phyloP scores from a whole-genome alignment of 163 green algal genomes.

The Coccomyxa subellipsoidea region DNA sequence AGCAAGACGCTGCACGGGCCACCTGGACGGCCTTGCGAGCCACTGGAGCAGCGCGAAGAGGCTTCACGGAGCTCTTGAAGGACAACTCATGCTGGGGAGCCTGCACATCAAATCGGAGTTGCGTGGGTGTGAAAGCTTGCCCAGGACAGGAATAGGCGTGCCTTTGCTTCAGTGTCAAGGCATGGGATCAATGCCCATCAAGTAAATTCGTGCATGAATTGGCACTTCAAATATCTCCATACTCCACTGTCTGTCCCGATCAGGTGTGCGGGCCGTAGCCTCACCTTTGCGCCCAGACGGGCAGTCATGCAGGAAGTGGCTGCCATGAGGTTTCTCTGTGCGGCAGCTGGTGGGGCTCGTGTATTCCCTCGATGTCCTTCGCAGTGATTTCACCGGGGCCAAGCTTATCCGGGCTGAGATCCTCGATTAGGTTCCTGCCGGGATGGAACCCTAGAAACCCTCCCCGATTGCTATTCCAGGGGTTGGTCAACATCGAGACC shows the following conservation, averaged over 20 bases:
- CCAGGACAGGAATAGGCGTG: too few species aligned
- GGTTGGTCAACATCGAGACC: not conserved
- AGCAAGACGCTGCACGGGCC: conserved; percentile 27
- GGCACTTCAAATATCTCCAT: not conserved
- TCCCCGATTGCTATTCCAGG: not conserved
- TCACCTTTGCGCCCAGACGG: conserved; percentile 4
- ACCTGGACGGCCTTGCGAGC: not conserved
- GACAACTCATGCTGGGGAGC: conserved; percentile 8
- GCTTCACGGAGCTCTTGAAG: conserved; percentile 10
- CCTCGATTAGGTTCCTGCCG: not conserved
- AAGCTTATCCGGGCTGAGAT: not conserved
- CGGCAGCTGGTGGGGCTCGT: not conserved
- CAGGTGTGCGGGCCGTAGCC: not conserved
- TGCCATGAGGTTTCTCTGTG: not conserved
- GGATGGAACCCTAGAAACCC: not conserved
- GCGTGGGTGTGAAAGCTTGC: too few species aligned
- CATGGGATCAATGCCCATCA: too few species aligned
- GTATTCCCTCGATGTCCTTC: not conserved
- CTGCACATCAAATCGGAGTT: not conserved
- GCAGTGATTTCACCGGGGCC: not conserved
- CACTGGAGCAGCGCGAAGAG: conserved; percentile 9
- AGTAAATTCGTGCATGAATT: not conserved
- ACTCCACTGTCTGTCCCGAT: not conserved
- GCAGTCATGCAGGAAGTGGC: conserved; percentile 5
- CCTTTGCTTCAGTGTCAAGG: too few species aligned